Evolutionary conservation across 495 filamentous ascomycete species (phyloP), one percentile per base, ranked within the genome.

Genomic region (Penicilliopsis zonata): DNA sequence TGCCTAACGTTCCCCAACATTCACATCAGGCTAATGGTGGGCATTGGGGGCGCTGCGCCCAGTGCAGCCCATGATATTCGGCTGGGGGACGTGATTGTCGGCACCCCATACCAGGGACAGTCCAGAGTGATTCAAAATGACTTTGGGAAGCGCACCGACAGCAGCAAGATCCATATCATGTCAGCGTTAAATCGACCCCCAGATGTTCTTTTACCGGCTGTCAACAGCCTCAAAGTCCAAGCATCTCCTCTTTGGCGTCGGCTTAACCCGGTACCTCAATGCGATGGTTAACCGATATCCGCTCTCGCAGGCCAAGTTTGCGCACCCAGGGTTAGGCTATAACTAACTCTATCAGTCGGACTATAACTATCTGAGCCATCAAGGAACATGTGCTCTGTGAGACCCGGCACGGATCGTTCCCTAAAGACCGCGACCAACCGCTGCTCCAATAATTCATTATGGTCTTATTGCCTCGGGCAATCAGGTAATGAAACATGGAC

Each of bases 21-120:
- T 13, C 28, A 39, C 12, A 42, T 54, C 32, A 43, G 34, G 0
- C 23, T 62, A 18, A 43, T 59, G 41, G 53, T 59, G 2, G 57
- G 57, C n/a, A 53, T 63, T 27, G 55, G 55, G 0, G 55, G 51
- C 0, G 55, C 51, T 1, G 46, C 51, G 1, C 57, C 57, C n/a
- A 35, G 26, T 15, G 35, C 17, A 14, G 26, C 18, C 3, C 17
- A 30, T 10, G 47, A 53, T 39, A 51, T 60, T 16, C 46, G 52
- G 6, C 45, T 63, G 1, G 56, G 58, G 8, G 54, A 60, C 43
- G 37, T 63, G 3, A 52, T 60, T 0, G 47, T 60, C 18, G 55
- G 56, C 26, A 50, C 41, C 14, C 51, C 48, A 24, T 13, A 30
- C 33, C 2, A 24, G n/a, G 12, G 36, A 24, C n/a, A 40, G 49